A percentile compares a stretch with the other conserved stretches of the same genome.
phyloP scores from a whole-genome alignment of 768 basidiomycete genomes.

The Heimioporus sp. region DNA sequence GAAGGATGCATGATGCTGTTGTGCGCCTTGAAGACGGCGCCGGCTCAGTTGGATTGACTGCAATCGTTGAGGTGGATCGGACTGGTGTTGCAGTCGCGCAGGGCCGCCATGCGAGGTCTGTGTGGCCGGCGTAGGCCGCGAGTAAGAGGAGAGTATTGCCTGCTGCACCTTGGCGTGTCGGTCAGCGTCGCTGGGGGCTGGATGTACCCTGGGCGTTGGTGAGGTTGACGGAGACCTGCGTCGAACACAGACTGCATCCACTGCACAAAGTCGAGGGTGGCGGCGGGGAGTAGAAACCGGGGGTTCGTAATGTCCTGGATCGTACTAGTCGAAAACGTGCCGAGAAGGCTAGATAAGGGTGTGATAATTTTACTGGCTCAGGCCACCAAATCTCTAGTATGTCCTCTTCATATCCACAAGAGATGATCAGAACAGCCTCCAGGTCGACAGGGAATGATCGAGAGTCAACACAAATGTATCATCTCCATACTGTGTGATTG shows the following conservation, averaged over 20 bases:
- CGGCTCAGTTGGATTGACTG: slow-evolving; percentile 71
- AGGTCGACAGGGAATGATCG: too few species aligned
- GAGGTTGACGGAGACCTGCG: slow-evolving; percentile 67
- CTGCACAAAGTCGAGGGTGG: slow-evolving; percentile 51
- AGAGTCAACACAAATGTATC: too few species aligned
- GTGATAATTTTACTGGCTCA: too few species aligned
- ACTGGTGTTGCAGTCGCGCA: slow-evolving; percentile 59
- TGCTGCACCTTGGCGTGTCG: slow-evolving; percentile 23
- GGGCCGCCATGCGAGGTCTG: slow-evolving; percentile 48
- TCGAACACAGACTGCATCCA: slow-evolving; percentile 71
- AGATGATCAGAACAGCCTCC: too few species aligned
- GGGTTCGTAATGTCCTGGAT: too few species aligned
- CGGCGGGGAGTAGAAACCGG: slow-evolving; percentile 38
- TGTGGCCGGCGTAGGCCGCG: slow-evolving; percentile 69
- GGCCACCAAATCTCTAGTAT: too few species aligned
- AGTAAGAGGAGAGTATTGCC: slow-evolving; percentile 83
- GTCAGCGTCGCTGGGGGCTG: background rate
- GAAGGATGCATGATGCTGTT: slow-evolving; percentile 55
- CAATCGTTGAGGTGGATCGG: slow-evolving; percentile 69
- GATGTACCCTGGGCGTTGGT: slow-evolving; percentile 65
- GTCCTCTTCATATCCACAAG: too few species aligned
- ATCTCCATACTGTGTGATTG: too few species aligned
- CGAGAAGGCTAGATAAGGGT: too few species aligned
- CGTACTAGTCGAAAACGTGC: too few species aligned
- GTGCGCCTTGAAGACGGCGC: slow-evolving; percentile 74